These are phyloP conservation scores for Plasmodium vivax DNA, from an alignment of 169 alveolate genomes.

Conservation along the genomic window DNA sequence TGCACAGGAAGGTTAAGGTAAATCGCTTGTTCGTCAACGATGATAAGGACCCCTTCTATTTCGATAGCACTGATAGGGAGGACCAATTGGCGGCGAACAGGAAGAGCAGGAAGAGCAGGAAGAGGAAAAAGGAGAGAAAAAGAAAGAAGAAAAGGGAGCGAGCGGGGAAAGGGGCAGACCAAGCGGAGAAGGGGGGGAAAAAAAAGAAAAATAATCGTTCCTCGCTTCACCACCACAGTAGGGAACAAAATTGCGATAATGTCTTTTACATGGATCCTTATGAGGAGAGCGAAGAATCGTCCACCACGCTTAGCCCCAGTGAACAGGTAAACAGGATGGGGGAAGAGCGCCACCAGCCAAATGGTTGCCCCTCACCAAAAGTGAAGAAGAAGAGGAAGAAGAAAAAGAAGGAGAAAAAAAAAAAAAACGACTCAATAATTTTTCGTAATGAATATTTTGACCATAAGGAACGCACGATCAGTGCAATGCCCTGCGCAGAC, in stretches of 20 bases:
- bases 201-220: not conserved
- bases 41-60: not conserved
- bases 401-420: not conserved
- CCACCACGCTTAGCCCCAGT: not conserved
- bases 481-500: not conserved
- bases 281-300: not conserved
- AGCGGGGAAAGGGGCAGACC: not conserved
- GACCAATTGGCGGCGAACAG: not conserved
- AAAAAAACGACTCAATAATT: not conserved
- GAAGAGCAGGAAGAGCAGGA: not conserved
- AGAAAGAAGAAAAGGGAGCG: not conserved
- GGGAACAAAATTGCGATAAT: not conserved
- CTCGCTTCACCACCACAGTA: not conserved
- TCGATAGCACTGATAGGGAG: not conserved
- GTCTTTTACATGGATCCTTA: not conserved
- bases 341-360: not conserved
- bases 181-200: not conserved
- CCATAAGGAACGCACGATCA: not conserved
- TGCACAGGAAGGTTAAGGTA: conserved; percentile 12
- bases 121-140: not conserved
- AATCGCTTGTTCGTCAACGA: conserved; percentile 22
- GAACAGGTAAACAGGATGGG: not conserved
- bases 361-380: not conserved
- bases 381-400: not conserved
- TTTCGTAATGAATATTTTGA: not conserved